Evolutionary conservation across 352 stramenopile species (phyloP).

Genomic region (Phytophthora fragariaefolia): DNA sequence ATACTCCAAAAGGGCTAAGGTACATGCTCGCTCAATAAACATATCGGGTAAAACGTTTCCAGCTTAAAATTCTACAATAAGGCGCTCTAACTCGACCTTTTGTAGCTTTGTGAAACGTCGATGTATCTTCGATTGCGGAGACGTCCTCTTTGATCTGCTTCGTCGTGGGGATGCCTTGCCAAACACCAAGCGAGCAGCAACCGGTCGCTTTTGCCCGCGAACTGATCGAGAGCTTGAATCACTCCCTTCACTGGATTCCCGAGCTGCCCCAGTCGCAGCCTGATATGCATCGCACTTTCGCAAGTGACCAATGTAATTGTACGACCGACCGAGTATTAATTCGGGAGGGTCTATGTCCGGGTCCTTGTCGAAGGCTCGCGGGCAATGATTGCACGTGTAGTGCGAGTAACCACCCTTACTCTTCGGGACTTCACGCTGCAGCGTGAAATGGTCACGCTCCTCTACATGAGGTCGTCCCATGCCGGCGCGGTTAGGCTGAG

Average conservation of each 20-base stretch:
- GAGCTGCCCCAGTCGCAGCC: neutral
- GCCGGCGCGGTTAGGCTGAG: too few relatives aligned
- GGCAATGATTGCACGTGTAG: neutral
- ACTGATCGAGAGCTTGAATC: neutral
- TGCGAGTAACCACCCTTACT: neutral
- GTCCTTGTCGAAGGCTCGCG: neutral
- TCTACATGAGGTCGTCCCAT: neutral
- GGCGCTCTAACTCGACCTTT: slow-evolving; percentile 9
- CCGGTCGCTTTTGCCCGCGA: neutral
- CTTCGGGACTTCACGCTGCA: neutral
- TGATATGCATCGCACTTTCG: neutral
- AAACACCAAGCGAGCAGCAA: neutral
- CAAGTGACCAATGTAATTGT: neutral
- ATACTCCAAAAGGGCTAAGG: slow-evolving; percentile 3
- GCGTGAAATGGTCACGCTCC: neutral
- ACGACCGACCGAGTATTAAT: neutral
- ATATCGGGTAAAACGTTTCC: slow-evolving; percentile 6
- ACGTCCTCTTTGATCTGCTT: neutral
- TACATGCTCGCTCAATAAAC: slow-evolving; percentile 10
- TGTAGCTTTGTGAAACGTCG: slow-evolving; percentile 6
- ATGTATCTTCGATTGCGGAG: neutral
- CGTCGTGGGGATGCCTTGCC: neutral
- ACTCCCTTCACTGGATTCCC: neutral
- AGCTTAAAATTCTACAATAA: slow-evolving; percentile 9
- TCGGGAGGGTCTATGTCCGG: neutral